Base-by-base conservation (phyloP, 345 rosid genomes). In the Theobroma cacao region DNA sequence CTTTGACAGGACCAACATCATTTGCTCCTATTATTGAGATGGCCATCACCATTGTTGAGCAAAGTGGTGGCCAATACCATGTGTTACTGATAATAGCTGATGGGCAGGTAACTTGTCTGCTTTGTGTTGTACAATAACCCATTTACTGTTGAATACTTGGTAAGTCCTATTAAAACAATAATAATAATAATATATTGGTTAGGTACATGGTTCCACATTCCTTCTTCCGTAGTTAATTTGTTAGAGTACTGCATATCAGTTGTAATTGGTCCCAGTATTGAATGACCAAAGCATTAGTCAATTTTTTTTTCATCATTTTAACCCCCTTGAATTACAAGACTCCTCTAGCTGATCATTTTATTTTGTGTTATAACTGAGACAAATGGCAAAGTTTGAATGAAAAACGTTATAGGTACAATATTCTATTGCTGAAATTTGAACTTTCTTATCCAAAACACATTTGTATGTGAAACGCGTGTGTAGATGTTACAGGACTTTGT, bases 21-120 rank as follows among this genome's bases (percentile, higher is more conserved):
- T 90, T 90, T 81, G 88, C 92, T 41, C 94, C 92, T 43, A 77
- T 85, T 56, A 84, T 89, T 52, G 91, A 90, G 74, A 89, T 87
- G 94, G 91, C 88, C 71, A 84, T 86, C 75, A 87, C 90, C 0
- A 89, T 87, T 53, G 91, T 90, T 63, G 90, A 90, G 84, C 83
- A 90, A 67, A 89, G 92, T 80, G 88, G 87, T 33, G 92, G 92
- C n/a, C 94, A 90, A 63, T 90, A 88, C 88, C 94, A 90, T 55
- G 94, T 90, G 56, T 82, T 90, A 70, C 33, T 90, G 75, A 90
- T 90, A 76, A 90, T 90, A 75, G 94, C 92, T 1, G 92, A 90
- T 81, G 92, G 94, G 48, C 94, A 88, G 94, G 93, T 89, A 79
- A 63, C 58, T 28, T 75, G 26, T 17, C 43, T 38, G 70, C 70